A percentile compares a stretch with the other conserved stretches of the same genome.
Conservation (phyloP, 371 early-diverging fungal species). For the Apophysomyces elegans region DNA sequence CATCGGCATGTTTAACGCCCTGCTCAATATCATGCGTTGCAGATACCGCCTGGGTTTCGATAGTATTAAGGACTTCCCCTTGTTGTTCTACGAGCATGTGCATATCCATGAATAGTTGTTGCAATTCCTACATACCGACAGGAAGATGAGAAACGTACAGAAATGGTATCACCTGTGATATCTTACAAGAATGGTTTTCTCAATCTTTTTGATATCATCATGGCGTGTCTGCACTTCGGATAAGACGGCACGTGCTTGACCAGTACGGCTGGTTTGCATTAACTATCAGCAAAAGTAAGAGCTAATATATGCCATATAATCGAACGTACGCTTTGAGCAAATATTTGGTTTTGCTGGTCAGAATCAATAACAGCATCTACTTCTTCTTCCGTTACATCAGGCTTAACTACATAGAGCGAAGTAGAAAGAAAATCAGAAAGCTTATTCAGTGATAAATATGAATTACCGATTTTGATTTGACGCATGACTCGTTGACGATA, state of each 20-base stretch:
- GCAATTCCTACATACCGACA: slow-evolving; percentile 66
- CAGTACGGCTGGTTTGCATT: slow-evolving; percentile 69
- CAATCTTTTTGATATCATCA: slow-evolving; percentile 86
- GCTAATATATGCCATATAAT: not conserved
- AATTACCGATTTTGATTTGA: slow-evolving; percentile 74
- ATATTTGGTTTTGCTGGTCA: slow-evolving; percentile 70
- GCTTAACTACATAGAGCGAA: slow-evolving; percentile 62
- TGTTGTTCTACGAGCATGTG: slow-evolving; percentile 82
- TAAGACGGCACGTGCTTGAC: slow-evolving; percentile 78
- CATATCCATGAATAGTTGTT: slow-evolving; percentile 89
- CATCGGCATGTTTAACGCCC: slow-evolving; percentile 68
- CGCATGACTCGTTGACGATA: slow-evolving; percentile 78
- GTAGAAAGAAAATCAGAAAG: not conserved
- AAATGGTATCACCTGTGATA: not conserved
- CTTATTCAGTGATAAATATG: not conserved
- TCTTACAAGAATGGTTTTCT: slow-evolving; percentile 76
- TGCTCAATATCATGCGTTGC: slow-evolving; percentile 68
- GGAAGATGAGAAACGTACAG: not conserved
- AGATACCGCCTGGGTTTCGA: slow-evolving; percentile 68
- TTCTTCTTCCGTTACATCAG: slow-evolving; percentile 78
- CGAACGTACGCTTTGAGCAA: slow-evolving; percentile 75
- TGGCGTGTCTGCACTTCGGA: slow-evolving; percentile 85
- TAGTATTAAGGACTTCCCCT: slow-evolving; percentile 71
- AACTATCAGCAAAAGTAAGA: slow-evolving; percentile 45
- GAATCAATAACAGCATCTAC: slow-evolving; percentile 74